Conservation (phyloP, 2,329 filamentous ascomycete species). For the Polychaeton citri region DNA sequence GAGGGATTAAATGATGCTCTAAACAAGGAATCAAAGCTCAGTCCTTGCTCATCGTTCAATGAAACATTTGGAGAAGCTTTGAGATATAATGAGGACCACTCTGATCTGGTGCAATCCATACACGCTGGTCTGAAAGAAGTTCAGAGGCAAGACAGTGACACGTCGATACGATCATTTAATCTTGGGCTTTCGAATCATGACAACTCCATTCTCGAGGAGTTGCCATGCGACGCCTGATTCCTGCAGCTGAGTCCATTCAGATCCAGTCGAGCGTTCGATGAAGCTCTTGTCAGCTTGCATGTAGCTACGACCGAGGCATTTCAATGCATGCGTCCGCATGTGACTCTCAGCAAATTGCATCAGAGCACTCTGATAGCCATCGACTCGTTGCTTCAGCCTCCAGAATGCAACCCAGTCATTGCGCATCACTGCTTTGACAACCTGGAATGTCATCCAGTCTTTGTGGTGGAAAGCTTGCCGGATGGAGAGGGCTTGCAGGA, state of each 20-base stretch:
- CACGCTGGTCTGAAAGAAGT: not conserved
- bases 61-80: not conserved
- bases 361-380: conserved; percentile 66
- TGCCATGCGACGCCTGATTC: conserved; percentile 76
- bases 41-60: not conserved
- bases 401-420: conserved; percentile 78
- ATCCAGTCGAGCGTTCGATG: conserved; percentile 55
- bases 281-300: conserved; percentile 55
- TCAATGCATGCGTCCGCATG: conserved; percentile 65
- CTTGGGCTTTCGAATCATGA: conserved; percentile 60
- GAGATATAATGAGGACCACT: not conserved
- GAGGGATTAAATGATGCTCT: no score
- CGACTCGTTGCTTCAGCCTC: conserved; percentile 55
- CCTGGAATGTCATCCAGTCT: conserved; percentile 54
- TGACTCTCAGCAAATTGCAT: conserved; percentile 68
- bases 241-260: conserved; percentile 59
- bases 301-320: conserved; percentile 76
- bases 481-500: conserved; percentile 59
- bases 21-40: no score
- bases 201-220: conserved; percentile 48
- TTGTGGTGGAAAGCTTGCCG: conserved; percentile 46
- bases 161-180: conserved; percentile 19
- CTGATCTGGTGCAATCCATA: not conserved
- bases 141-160: not conserved
- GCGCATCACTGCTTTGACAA: conserved; percentile 57